Evolutionary conservation across 495 filamentous ascomycete species (phyloP), one percentile per base, ranked within the genome.

Genomic region (Cudoniella acicularis): DNA sequence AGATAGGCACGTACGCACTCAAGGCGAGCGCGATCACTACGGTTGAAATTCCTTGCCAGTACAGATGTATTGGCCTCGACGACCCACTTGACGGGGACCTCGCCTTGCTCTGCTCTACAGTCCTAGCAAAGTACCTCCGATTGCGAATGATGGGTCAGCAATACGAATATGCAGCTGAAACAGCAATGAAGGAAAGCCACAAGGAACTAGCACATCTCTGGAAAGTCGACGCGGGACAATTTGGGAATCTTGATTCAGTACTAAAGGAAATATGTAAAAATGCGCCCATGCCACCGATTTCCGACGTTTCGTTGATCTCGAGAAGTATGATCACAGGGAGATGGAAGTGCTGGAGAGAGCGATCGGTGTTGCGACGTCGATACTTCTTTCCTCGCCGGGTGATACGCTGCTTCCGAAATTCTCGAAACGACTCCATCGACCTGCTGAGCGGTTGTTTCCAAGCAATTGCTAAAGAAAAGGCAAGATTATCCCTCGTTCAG

Each of bases 61-160:
- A 61, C 46, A 56, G 49, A 46, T 46, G n/a, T n/a, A n/a, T 40
- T 2, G 27, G 16, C 16, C 17, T 2, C 21, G 10, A 30, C 11
- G 26, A 56, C 18, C 9, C 30, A 4, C 30, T 22, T 20, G 16
- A 49, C 1, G n/a, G 20, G 18, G 43, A 54, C 10, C 42, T 62
- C 3, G 30, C 59, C 2, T 41, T 45, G 17, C 43, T 65, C 2
- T 65, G 59, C 22, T 43, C 59, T 0, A 65, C 63, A 8, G 63
- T 65, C n/a, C 25, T 65, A n/a, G 63, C 51, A 8, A 62, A 62
- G n/a, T 65, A 65, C 50, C 26, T 65, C 3, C 55, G 49, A 1
- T 42, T 46, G 3, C 51, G 63, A 16, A 62, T 60, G 47, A 56
- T 62, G 3, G 63, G 63, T 10, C 46, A 50, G 10, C 60, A 63